Percentiles rank a stretch among this genome's conserved stretches.
These are phyloP conservation scores for Penicillium pulvis DNA, from an alignment of 495 filamentous ascomycete species.

Conservation along the genomic window DNA sequence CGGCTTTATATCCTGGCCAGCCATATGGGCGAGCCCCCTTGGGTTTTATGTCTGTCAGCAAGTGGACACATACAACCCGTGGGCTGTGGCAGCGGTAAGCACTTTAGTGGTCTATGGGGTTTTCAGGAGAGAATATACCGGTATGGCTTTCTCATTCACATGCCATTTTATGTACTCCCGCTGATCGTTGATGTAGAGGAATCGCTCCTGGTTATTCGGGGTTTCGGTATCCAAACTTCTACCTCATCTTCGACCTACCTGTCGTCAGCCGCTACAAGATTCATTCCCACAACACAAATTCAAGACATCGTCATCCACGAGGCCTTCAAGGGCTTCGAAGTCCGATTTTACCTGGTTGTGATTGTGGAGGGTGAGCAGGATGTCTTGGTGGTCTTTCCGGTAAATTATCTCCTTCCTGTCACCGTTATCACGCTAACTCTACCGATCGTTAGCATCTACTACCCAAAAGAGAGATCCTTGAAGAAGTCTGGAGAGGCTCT, in stretches of 20 bases:
- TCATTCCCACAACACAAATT: conserved; percentile 91
- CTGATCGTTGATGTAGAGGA: conserved; percentile 59
- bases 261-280: conserved; percentile 68
- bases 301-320: conserved; percentile 94
- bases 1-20: conserved; percentile 29
- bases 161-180: conserved; percentile 14
- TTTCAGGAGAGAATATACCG: conserved; percentile 51
- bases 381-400: conserved; percentile 90
- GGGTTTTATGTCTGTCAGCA: conserved; percentile 33
- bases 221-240: conserved; percentile 88
- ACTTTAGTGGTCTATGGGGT: conserved; percentile 47
- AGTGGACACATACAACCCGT: conserved; percentile 41
- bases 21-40: conserved; percentile 36
- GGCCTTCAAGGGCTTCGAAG: conserved; percentile 91
- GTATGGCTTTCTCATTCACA: conserved; percentile 27
- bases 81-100: conserved; percentile 29
- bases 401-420: conserved; percentile 32
- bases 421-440: conserved; percentile 12
- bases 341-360: conserved; percentile 84
- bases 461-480: conserved; percentile 68
- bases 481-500: conserved; percentile 82
- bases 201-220: conserved; percentile 82
- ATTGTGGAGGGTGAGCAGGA: conserved; percentile 89
- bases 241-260: conserved; percentile 67
- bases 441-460: conserved; percentile 56